These are phyloP conservation scores for Vitis hybrid DNA, from an alignment of 177 flowering plant species.

Conservation along the genomic window DNA sequence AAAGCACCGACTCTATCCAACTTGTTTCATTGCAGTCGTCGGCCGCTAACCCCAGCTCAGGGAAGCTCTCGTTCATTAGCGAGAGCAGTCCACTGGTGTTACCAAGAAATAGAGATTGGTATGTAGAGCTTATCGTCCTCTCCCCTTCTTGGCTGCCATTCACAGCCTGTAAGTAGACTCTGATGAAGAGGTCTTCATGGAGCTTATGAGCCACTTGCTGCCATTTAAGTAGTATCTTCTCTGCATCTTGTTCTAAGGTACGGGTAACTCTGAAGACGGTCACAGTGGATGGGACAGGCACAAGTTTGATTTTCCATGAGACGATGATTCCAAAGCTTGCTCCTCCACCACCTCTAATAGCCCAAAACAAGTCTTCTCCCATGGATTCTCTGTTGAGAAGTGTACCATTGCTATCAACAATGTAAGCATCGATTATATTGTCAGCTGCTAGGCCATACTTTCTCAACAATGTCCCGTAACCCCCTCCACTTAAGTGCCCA, in stretches of 20 bases:
- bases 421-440: conserved; percentile 1
- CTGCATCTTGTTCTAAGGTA: not conserved
- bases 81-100: not conserved
- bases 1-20: conserved; percentile 5
- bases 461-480: conserved; percentile 2
- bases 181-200: not conserved
- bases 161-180: not conserved
- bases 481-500: conserved; percentile 2
- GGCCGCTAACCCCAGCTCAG: not conserved
- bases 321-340: not conserved
- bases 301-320: conserved; percentile 1
- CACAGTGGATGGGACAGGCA: not conserved
- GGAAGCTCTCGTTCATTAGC: not conserved
- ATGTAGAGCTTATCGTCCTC: not conserved
- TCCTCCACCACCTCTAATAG: conserved; percentile 7
- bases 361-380: conserved; percentile 10
- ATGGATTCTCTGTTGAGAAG: conserved; percentile 3
- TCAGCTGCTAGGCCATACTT: conserved; percentile 6
- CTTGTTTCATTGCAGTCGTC: conserved; percentile 3
- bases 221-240: not conserved
- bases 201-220: not conserved
- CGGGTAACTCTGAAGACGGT: conserved; percentile 1
- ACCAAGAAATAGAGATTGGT: not conserved
- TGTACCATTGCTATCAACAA: not conserved
- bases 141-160: not conserved